phyloP scores from a whole-genome alignment of 768 basidiomycete genomes.

The Butyriboletus loyo region DNA sequence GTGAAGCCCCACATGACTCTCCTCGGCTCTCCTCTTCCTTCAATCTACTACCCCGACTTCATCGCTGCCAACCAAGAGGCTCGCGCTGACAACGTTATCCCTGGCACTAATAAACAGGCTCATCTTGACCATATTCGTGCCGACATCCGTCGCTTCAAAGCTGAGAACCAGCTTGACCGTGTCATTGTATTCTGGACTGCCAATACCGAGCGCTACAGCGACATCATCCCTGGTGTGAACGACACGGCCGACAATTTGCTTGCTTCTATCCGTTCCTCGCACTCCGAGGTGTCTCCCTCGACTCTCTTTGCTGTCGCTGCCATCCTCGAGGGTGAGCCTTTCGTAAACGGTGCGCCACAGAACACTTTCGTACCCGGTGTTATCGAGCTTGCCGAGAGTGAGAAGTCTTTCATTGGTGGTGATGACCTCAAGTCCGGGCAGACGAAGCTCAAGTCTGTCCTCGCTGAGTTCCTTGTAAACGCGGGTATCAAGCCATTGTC shows the following conservation, averaged over 20 bases:
- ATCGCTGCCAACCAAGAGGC: constrained; percentile 97
- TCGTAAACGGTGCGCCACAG: constrained; percentile 97
- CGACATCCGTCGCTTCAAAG: constrained; percentile 95
- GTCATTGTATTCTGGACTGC: constrained; percentile 98
- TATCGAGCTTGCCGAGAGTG: constrained; percentile 86
- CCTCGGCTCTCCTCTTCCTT: constrained; percentile 82
- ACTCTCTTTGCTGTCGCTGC: constrained; percentile 94
- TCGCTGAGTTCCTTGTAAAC: constrained; percentile 98
- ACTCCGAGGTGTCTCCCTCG: constrained; percentile 94
- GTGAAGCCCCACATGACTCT: constrained; percentile 81
- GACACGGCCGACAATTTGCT: constrained; percentile 91
- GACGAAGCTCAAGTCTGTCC: constrained; percentile 94
- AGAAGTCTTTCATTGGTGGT: constrained; percentile 91
- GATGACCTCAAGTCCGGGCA: constrained; percentile 98
- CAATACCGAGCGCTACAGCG: constrained; percentile 97
- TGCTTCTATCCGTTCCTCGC: constrained; percentile 74
- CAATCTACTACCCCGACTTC: constrained; percentile 96
- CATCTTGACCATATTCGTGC: constrained; percentile 90
- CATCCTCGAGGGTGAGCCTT: constrained; percentile 92
- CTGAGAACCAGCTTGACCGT: constrained; percentile 75
- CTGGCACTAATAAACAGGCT: constrained; percentile 80
- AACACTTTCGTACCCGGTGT: constrained; percentile 98
- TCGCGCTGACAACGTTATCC: constrained; percentile 90
- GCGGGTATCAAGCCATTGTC: constrained; percentile 97
- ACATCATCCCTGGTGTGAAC: constrained; percentile 91